Conservation (phyloP, 2,329 filamentous ascomycete genomes). For the Penicillium paneum region DNA sequence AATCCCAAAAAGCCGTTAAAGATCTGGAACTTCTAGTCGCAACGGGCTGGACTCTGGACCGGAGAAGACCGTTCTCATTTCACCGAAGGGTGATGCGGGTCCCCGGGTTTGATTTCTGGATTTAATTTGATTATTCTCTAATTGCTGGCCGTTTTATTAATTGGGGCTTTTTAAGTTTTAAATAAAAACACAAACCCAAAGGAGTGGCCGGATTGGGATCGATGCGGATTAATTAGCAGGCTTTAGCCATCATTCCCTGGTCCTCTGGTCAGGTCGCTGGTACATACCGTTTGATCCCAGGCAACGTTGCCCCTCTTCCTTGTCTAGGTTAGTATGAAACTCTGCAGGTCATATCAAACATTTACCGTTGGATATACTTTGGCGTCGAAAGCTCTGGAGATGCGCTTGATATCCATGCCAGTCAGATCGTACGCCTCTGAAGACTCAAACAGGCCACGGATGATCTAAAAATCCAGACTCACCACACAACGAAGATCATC, state of each 20-base stretch:
- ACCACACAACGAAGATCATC: not conserved
- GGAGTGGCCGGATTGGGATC: not conserved
- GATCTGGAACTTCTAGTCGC: constrained; percentile 22
- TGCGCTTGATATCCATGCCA: no score
- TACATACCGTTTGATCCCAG: not conserved
- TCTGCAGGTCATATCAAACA: constrained; percentile 2
- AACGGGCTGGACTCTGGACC: constrained; percentile 22
- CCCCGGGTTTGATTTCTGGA: not conserved
- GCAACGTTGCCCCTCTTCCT: constrained; percentile 9
- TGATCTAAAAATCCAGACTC: not conserved
- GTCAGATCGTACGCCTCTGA: no score
- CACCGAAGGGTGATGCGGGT: constrained; percentile 25
- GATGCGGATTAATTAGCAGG: not conserved
- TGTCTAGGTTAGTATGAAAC: constrained; percentile 7
- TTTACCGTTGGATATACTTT: not conserved
- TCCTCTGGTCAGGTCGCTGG: not conserved
- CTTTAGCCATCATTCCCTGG: not conserved
- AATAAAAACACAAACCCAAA: not conserved
- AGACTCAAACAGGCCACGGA: no score
- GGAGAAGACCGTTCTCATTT: constrained; percentile 22
- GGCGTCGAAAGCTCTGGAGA: not conserved
- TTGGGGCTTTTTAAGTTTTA: not conserved
- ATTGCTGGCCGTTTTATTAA: no score
- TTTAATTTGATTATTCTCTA: not conserved
- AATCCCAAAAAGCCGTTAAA: constrained; percentile 13